Percentiles rank a stretch among this genome's conserved stretches.
These are phyloP conservation scores for Fraxinus albicans DNA, from an alignment of 305 asterid genomes.

Conservation along the genomic window DNA sequence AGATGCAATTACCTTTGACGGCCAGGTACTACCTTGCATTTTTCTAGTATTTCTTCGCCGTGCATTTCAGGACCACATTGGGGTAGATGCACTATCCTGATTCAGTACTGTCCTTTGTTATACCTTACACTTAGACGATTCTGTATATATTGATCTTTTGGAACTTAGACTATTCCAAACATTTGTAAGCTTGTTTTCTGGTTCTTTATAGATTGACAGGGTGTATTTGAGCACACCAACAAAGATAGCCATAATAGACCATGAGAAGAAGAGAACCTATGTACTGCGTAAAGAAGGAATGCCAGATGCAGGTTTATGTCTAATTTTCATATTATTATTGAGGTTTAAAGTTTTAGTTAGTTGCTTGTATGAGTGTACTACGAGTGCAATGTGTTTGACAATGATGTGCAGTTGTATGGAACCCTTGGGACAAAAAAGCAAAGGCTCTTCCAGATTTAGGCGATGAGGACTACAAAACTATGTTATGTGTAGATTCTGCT, in stretches of 20 bases:
- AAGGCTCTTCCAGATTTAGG: slow-evolving; percentile 75
- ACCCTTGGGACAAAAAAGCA: slow-evolving; percentile 92
- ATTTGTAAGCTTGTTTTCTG: slow-evolving; percentile 12
- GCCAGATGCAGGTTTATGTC: slow-evolving; percentile 73
- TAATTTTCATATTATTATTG: slow-evolving; percentile 3
- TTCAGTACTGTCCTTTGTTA: slow-evolving; percentile 17
- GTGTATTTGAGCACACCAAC: slow-evolving; percentile 80
- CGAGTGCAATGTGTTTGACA: slow-evolving; percentile 21
- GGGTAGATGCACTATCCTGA: slow-evolving; percentile 14
- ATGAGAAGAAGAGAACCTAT: slow-evolving; percentile 85
- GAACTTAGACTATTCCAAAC: background rate
- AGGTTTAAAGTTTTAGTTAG: slow-evolving; percentile 3
- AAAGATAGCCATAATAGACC: slow-evolving; percentile 88
- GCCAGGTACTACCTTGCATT: slow-evolving; percentile 54
- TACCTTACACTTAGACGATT: slow-evolving; percentile 5
- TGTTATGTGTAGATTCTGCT: slow-evolving; percentile 81
- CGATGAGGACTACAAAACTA: slow-evolving; percentile 70
- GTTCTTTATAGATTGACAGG: slow-evolving; percentile 61
- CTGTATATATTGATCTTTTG: slow-evolving; percentile 9
- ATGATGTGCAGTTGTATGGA: slow-evolving; percentile 69
- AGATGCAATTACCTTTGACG: slow-evolving; percentile 87
- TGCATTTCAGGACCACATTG: slow-evolving; percentile 6
- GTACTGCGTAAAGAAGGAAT: slow-evolving; percentile 83
- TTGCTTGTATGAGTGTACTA: slow-evolving; percentile 10
- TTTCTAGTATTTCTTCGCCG: background rate